Conservation (phyloP, 306 rosid genomes). For the Pterocarpus macrocarpus region DNA sequence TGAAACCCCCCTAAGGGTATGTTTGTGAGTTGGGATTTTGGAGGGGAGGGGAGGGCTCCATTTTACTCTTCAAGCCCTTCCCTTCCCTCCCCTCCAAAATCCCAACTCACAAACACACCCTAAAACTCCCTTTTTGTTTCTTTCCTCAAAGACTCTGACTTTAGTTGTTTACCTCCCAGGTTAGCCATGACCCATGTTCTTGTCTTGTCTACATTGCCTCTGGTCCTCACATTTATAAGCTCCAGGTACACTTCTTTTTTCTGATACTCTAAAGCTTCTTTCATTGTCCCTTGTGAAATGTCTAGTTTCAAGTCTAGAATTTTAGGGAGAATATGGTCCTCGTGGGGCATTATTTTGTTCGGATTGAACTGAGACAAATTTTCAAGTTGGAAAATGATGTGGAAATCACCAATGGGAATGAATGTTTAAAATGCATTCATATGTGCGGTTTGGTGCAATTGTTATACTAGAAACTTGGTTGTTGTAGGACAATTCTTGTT, state of each 20-base stretch:
- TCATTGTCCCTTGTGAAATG: no score
- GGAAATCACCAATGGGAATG: background rate
- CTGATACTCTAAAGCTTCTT: background rate
- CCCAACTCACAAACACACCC: no score
- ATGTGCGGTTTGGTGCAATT: background rate
- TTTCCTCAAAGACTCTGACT: background rate
- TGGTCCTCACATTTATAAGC: conserved; percentile 70
- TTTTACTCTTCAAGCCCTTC: no score
- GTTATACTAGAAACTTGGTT: conserved; percentile 21
- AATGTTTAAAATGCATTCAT: conserved; percentile 1
- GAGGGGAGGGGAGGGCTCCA: no score
- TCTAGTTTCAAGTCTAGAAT: background rate
- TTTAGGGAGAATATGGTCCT: background rate
- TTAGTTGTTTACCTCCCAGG: conserved; percentile 50
- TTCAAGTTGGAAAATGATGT: background rate
- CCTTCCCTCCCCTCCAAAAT: background rate
- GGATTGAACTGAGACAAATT: background rate
- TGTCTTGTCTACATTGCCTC: conserved; percentile 82
- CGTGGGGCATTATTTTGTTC: background rate
- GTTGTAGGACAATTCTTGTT: conserved; percentile 24
- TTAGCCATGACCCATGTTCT: conserved; percentile 52
- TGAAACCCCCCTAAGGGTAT: background rate
- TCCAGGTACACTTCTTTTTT: conserved; percentile 58
- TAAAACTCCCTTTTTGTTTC: background rate
- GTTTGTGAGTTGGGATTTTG: no score